Conservation (phyloP, 495 filamentous ascomycete species). For the Oidiodendron maius region DNA sequence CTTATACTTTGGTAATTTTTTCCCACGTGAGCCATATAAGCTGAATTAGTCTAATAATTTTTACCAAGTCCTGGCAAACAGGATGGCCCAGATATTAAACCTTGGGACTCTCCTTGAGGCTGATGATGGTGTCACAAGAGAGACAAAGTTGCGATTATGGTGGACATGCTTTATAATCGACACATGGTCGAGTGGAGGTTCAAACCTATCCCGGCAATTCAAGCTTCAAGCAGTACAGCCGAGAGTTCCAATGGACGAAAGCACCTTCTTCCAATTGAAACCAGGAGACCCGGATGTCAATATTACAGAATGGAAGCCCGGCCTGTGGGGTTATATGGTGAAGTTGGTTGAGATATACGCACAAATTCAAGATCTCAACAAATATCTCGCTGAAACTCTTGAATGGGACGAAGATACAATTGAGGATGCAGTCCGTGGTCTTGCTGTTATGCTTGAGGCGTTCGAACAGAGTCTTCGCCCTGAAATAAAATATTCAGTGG, state of each 20-base stretch:
- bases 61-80: constrained; percentile 9
- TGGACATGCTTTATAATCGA: constrained; percentile 13
- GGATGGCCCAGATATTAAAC: constrained; percentile 12
- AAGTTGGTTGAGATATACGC: constrained; percentile 8
- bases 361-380: constrained; percentile 9
- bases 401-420: constrained; percentile 11
- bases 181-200: constrained; percentile 9
- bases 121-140: constrained; percentile 3
- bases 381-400: not conserved
- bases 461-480: constrained; percentile 17
- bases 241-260: constrained; percentile 14
- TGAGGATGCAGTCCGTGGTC: constrained; percentile 8
- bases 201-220: constrained; percentile 4
- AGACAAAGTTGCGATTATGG: constrained; percentile 10
- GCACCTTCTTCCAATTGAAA: not conserved
- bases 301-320: constrained; percentile 3
- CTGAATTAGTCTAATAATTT: not conserved
- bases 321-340: constrained; percentile 14
- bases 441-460: constrained; percentile 10
- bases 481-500: constrained; percentile 1
- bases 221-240: not conserved
- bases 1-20: constrained; percentile 11
- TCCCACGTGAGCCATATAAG: not conserved
- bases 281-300: not conserved
- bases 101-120: not conserved